These are phyloP conservation scores for Mollisia scopiformis DNA, from an alignment of 2,329 filamentous ascomycete genomes.

Conservation along the genomic window DNA sequence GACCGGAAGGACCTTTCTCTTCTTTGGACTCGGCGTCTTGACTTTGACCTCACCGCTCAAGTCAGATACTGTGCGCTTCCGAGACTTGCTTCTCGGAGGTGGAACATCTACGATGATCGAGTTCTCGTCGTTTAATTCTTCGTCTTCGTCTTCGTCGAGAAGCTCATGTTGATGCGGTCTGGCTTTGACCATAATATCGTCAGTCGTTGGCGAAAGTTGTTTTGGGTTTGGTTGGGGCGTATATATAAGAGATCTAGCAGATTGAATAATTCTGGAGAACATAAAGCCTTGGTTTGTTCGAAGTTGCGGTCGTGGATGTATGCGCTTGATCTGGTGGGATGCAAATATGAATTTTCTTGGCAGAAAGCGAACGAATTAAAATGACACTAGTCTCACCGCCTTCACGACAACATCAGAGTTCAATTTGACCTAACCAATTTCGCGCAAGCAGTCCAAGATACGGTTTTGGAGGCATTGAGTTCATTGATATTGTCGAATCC, in stretches of 20 bases:
- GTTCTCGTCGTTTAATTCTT: slow-evolving; percentile 17
- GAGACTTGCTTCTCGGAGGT: not conserved
- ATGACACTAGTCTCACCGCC: not conserved
- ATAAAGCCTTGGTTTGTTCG: slow-evolving; percentile 18
- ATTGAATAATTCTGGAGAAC: slow-evolving; percentile 32
- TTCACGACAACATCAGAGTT: not conserved
- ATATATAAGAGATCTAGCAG: slow-evolving; percentile 22
- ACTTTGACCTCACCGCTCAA: slow-evolving; percentile 8
- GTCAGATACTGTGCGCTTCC: slow-evolving; percentile 15
- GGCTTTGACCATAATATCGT: slow-evolving; percentile 28
- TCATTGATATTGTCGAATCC: not conserved
- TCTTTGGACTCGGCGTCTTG: slow-evolving; percentile 26
- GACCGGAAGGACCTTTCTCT: slow-evolving; percentile 27
- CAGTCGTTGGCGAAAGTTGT: not conserved
- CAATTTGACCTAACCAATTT: no score
- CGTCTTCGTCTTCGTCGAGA: slow-evolving; percentile 7
- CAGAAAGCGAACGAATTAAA: not conserved
- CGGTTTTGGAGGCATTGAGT: no score
- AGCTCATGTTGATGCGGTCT: slow-evolving; percentile 12
- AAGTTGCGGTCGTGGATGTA: not conserved
- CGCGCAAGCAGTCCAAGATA: no score
- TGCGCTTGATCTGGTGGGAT: not conserved
- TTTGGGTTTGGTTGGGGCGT: not conserved
- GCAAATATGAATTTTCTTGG: not conserved
- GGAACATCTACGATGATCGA: slow-evolving; percentile 17